Evolutionary conservation across 2,329 filamentous ascomycete species (phyloP).

Genomic region (Pyrenophora tritici-repentis): DNA sequence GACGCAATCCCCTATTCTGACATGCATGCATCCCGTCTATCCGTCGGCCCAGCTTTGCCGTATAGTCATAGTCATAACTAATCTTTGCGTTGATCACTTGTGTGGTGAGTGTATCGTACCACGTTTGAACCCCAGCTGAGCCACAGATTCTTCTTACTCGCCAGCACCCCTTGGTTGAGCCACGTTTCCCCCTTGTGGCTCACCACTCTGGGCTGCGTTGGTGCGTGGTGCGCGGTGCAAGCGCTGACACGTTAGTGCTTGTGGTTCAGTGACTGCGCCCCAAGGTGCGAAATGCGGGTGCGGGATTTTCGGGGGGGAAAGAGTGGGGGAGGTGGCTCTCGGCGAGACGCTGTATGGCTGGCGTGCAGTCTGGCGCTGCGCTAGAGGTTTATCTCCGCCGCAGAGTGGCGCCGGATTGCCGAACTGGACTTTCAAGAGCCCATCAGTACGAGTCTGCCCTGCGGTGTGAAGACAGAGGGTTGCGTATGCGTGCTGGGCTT

Average conservation of each 20-base stretch:
- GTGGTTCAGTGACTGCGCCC: conserved; percentile 17
- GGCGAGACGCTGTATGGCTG: not conserved
- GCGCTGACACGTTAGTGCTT: conserved; percentile 3
- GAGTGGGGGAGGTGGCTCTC: conserved; percentile 1
- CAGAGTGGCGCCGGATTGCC: too few relatives aligned
- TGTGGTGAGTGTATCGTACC: not conserved
- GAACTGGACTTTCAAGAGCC: too few relatives aligned
- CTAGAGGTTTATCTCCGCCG: not conserved
- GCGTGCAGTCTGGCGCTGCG: not conserved
- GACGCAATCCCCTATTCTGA: conserved; percentile 14
- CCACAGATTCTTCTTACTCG: not conserved
- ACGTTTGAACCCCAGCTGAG: conserved; percentile 1
- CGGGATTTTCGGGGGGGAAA: conserved; percentile 3
- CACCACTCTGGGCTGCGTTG: too few relatives aligned
- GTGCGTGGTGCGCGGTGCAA: too few relatives aligned
- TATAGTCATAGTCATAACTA: not conserved
- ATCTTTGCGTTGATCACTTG: not conserved
- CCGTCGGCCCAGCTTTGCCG: not conserved
- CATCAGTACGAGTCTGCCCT: too few relatives aligned
- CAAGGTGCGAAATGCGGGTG: not conserved
- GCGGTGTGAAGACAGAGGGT: too few relatives aligned
- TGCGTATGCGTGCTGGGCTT: too few relatives aligned
- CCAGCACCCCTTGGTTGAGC: conserved; percentile 1
- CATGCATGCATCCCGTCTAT: conserved; percentile 1
- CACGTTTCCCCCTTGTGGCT: not conserved